Evolutionary conservation across 2,329 filamentous ascomycete genomes (phyloP).

Genomic region (Xylaria sp.): DNA sequence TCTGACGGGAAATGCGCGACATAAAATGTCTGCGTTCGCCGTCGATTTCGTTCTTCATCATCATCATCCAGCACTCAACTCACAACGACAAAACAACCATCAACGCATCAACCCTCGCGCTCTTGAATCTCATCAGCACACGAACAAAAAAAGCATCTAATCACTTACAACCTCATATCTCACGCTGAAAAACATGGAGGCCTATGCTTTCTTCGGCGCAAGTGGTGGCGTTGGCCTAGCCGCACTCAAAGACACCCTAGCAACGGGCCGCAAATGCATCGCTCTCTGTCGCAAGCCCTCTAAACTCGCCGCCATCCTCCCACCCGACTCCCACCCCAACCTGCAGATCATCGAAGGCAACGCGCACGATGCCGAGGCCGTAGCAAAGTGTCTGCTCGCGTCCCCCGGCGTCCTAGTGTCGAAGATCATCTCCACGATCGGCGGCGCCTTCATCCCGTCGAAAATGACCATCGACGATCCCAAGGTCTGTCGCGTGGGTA

Average conservation of each 20-base stretch:
- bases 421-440: conserved; percentile 45
- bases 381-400: conserved; percentile 36
- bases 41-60: neutral
- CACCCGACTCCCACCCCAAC: conserved; percentile 31
- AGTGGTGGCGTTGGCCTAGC: conserved; percentile 46
- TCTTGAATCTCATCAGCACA: no score
- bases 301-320: conserved; percentile 40
- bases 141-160: neutral
- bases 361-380: conserved; percentile 37
- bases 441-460: conserved; percentile 32
- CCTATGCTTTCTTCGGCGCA: conserved; percentile 50
- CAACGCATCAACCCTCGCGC: neutral
- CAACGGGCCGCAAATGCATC: conserved; percentile 42
- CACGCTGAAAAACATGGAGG: conserved; percentile 26
- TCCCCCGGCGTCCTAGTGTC: conserved; percentile 38
- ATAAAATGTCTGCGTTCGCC: no score
- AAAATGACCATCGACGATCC: conserved; percentile 39
- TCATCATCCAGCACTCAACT: neutral
- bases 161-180: neutral
- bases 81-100: neutral
- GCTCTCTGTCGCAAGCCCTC: conserved; percentile 47
- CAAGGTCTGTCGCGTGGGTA: conserved; percentile 43
- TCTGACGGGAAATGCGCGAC: no score
- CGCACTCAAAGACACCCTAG: conserved; percentile 42
- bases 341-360: conserved; percentile 46